A percentile compares a stretch with the other conserved stretches of the same genome.
Conservation (phyloP, 805 yeast genomes). For the Sugiyamaella americana region DNA sequence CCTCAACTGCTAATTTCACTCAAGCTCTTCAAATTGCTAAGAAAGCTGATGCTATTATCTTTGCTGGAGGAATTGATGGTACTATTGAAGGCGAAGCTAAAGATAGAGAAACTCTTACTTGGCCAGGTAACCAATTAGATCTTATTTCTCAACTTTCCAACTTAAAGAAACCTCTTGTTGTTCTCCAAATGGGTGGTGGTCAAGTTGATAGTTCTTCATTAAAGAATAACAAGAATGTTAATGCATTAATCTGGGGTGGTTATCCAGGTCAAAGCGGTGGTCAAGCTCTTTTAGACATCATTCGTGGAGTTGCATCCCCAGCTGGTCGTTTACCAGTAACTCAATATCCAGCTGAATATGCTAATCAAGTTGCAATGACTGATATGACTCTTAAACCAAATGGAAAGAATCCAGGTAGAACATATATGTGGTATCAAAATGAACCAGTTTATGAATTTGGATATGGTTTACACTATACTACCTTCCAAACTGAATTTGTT, state of each 20-base stretch:
- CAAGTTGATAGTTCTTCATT: slow-evolving; percentile 12
- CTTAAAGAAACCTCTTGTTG: slow-evolving; percentile 9
- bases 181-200: slow-evolving; percentile 16
- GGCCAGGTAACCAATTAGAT: slow-evolving; percentile 15
- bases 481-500: slow-evolving; percentile 2
- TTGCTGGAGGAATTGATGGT: slow-evolving; percentile 13
- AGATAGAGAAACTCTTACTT: slow-evolving; percentile 9
- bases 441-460: slow-evolving; percentile 13
- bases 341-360: slow-evolving; percentile 13
- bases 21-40: slow-evolving; percentile 7
- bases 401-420: slow-evolving; percentile 12
- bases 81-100: slow-evolving; percentile 12
- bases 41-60: slow-evolving; percentile 10
- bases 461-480: slow-evolving; percentile 13
- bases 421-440: slow-evolving; percentile 13
- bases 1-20: slow-evolving; percentile 2
- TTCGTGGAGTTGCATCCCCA: slow-evolving; percentile 11
- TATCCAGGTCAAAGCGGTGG: slow-evolving; percentile 16
- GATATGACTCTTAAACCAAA: slow-evolving; percentile 13
- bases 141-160: slow-evolving; percentile 3
- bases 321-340: slow-evolving; percentile 13
- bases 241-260: slow-evolving; percentile 14
- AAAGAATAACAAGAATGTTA: slow-evolving; percentile 4
- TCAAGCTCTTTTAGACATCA: slow-evolving; percentile 9
- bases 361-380: slow-evolving; percentile 11